These are phyloP conservation scores for Lepiota subincarnata DNA, from an alignment of 768 basidiomycete species.

Conservation along the genomic window DNA sequence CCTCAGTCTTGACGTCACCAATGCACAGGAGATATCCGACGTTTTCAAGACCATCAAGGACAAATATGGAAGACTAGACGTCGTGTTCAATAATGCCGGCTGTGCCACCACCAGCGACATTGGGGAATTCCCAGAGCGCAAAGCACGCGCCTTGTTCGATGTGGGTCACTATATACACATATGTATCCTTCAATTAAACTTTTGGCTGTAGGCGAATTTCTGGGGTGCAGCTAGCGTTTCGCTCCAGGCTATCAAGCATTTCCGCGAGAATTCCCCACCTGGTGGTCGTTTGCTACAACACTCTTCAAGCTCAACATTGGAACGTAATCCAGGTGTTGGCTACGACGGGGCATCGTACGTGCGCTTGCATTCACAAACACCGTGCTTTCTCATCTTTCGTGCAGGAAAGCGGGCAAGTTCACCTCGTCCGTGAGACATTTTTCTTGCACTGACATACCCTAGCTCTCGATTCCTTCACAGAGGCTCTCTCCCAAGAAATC, in stretches of 20 bases:
- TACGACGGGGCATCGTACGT: too few relatives aligned
- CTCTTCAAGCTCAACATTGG: slow-evolving; percentile 18
- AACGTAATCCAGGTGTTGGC: neutral
- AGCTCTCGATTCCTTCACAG: slow-evolving; percentile 29
- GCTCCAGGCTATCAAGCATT: slow-evolving; percentile 27
- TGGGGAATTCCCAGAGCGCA: slow-evolving; percentile 31
- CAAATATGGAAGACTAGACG: slow-evolving; percentile 38
- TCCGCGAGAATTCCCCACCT: slow-evolving; percentile 30
- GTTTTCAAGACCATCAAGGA: slow-evolving; percentile 31
- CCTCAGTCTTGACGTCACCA: slow-evolving; percentile 36
- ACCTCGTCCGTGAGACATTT: neutral
- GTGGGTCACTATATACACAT: neutral
- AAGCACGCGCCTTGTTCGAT: slow-evolving; percentile 31
- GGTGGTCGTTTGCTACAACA: slow-evolving; percentile 29
- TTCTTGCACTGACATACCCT: neutral
- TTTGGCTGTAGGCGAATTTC: slow-evolving; percentile 16
- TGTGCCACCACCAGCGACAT: slow-evolving; percentile 27
- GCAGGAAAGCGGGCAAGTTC: neutral
- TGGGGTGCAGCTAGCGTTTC: slow-evolving; percentile 32
- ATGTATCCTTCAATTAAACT: slow-evolving; percentile 21
- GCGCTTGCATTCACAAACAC: too few relatives aligned
- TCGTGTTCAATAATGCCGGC: slow-evolving; percentile 44
- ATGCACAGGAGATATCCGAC: slow-evolving; percentile 23
- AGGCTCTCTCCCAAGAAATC: slow-evolving; percentile 30
- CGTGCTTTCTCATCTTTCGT: too few relatives aligned